A percentile compares a stretch with the other conserved stretches of the same genome.
Evolutionary conservation across 192 early-diverging fungal species (phyloP).

Genomic region (Paraglomus occultum): DNA sequence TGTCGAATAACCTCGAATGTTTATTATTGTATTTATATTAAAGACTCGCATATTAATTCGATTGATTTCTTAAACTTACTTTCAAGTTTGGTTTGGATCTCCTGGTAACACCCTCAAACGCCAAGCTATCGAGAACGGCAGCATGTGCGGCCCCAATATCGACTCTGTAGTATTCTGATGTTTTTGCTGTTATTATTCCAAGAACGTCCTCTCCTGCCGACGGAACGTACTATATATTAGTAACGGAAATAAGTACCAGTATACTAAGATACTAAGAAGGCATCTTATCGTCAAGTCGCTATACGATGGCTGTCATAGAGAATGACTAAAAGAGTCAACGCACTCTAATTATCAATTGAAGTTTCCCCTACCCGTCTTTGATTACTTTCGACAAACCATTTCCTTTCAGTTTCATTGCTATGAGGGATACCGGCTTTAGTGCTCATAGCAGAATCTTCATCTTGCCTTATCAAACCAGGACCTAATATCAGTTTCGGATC

Average conservation of each 20-base stretch:
- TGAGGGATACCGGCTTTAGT: constrained; percentile 74
- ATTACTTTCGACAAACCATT: constrained; percentile 80
- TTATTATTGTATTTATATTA: background rate
- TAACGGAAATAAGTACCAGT: background rate
- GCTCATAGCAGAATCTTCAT: constrained; percentile 59
- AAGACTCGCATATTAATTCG: background rate
- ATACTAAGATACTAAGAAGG: constrained; percentile 12
- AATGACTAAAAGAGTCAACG: background rate
- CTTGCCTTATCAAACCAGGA: constrained; percentile 74
- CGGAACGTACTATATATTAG: constrained; percentile 74
- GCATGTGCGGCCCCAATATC: constrained; percentile 93
- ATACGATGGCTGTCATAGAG: background rate
- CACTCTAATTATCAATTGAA: background rate
- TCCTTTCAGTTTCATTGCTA: constrained; percentile 50
- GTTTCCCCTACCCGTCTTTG: constrained; percentile 65
- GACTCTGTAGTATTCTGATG: constrained; percentile 78
- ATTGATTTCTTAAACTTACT: constrained; percentile 34
- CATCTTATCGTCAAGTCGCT: background rate
- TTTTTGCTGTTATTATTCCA: constrained; percentile 68
- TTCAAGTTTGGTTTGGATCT: constrained; percentile 83
- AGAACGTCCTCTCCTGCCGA: constrained; percentile 83
- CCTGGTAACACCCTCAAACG: constrained; percentile 95
- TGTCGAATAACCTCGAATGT: background rate
- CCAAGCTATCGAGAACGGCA: constrained; percentile 72
- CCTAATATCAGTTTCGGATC: constrained; percentile 63